Conservation (phyloP, 2,329 filamentous ascomycete species). For the Ophiosphaerella korrae region DNA sequence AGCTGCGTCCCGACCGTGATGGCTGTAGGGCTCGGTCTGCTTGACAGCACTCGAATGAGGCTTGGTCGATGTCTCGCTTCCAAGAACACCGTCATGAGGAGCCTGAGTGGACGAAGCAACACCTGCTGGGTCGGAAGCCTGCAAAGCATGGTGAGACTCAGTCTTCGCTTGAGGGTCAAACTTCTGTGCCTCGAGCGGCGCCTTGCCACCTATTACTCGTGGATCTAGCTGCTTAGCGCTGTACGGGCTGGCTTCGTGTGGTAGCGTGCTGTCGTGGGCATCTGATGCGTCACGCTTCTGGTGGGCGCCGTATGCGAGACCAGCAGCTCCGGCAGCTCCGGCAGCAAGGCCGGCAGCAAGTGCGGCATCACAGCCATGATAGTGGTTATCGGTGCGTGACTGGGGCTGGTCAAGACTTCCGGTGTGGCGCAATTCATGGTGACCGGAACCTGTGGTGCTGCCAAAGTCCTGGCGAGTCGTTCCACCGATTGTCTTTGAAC, state of each 20-base stretch:
- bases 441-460: conserved; percentile 20
- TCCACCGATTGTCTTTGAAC: neutral
- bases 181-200: conserved; percentile 22
- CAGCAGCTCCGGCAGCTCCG: conserved; percentile 3
- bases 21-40: neutral
- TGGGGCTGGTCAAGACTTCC: conserved; percentile 14
- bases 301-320: conserved; percentile 6
- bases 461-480: neutral
- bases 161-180: conserved; percentile 23
- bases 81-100: neutral
- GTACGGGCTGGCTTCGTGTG: conserved; percentile 17
- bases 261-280: neutral
- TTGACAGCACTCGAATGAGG: conserved; percentile 4
- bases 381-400: conserved; percentile 10
- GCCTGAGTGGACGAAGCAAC: conserved; percentile 1
- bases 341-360: conserved; percentile 30
- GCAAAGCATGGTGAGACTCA: conserved; percentile 8
- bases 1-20: too few species aligned
- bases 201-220: conserved; percentile 26
- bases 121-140: conserved; percentile 11
- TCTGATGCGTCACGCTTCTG: neutral
- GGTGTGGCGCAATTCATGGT: conserved; percentile 19
- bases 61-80: neutral
- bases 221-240: conserved; percentile 33
- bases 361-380: conserved; percentile 34